Base-by-base conservation (phyloP, 495 filamentous ascomycete species). In the Penicillium maclennaniae region DNA sequence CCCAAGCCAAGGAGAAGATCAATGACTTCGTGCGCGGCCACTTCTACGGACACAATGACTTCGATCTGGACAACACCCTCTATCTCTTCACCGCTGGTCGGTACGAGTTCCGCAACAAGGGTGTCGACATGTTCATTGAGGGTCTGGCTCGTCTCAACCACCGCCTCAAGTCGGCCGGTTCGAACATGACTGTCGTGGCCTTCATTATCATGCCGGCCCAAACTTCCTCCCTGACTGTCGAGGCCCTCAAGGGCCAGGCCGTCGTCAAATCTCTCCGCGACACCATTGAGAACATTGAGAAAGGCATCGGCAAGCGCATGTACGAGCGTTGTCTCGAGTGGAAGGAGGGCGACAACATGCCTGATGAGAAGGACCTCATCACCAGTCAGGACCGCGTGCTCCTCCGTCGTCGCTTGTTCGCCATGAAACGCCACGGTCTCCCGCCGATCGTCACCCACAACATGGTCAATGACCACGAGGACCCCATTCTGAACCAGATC, bases 381-480 rank as follows among this genome's bases (percentile, higher is more conserved):
- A 89, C 86, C 34, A 87, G 87, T 57, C 86, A 92, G 62, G 93
- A 98, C 63, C 90, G 92, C 42, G 88, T 98, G 46, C 87, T 98
- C 70, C 79, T 98, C 43, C 87, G 95, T 36, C 85, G 93, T 53
- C 82, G 93, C 44, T 77, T 98, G 23, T 98, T 93, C 60, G 93
- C 91, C 45, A 95, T 97, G 89, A 98, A 97, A 73, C 81, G 93
- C 41, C 81, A 92, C 64, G 77, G 76, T 26, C 81, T 97, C 8
- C 93, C 93, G 1, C 93, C 93, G 8, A 95, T 98, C 60, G 93
- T 98, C 23, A 98, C 93, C n/a, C 93, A 98, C 77, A 98, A 98
- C 77, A 98, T 98, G 93, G 73, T 86, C 60, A 95, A 96, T 61
- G 93, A 98, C 69, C 64, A 75, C 15, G 92, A 96, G 44, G 93